Conservation (phyloP, 1,284 basidiomycete genomes). For the Leccinum griseonigrum region DNA sequence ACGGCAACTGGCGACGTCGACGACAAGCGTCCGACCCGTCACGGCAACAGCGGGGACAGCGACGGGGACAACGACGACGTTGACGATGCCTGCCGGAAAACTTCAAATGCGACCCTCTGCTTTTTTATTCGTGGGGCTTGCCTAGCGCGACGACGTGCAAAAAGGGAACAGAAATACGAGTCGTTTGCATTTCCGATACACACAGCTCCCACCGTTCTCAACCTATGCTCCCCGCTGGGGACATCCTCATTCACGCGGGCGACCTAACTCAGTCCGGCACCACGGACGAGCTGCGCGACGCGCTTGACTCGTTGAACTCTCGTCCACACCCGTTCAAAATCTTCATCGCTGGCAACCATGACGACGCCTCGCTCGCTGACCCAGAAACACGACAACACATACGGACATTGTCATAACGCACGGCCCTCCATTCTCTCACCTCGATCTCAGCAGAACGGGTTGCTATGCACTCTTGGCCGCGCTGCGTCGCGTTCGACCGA, state of each 20-base stretch:
- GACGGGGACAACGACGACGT: too few relatives aligned
- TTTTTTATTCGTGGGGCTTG: conserved; percentile 7
- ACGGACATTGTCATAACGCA: conserved; percentile 44
- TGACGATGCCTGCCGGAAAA: conserved; percentile 1
- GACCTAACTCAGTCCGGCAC: conserved; percentile 9
- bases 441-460: conserved; percentile 30
- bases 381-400: neutral
- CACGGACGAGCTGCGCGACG: conserved; percentile 3
- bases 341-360: conserved; percentile 12
- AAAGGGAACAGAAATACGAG: neutral
- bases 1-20: too few relatives aligned
- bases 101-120: conserved; percentile 6
- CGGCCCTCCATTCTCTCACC: conserved; percentile 38
- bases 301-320: conserved; percentile 10
- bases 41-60: too few relatives aligned
- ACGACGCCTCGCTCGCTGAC: conserved; percentile 8
- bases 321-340: conserved; percentile 10
- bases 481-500: conserved; percentile 36
- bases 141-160: neutral
- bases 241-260: conserved; percentile 10
- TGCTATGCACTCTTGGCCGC: conserved; percentile 34
- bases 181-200: conserved; percentile 12
- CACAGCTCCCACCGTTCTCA: conserved; percentile 6
- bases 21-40: too few relatives aligned
- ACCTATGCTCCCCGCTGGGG: conserved; percentile 5